These are phyloP conservation scores for Claviceps africana DNA, from an alignment of 2,329 filamentous ascomycete species.

Conservation along the genomic window DNA sequence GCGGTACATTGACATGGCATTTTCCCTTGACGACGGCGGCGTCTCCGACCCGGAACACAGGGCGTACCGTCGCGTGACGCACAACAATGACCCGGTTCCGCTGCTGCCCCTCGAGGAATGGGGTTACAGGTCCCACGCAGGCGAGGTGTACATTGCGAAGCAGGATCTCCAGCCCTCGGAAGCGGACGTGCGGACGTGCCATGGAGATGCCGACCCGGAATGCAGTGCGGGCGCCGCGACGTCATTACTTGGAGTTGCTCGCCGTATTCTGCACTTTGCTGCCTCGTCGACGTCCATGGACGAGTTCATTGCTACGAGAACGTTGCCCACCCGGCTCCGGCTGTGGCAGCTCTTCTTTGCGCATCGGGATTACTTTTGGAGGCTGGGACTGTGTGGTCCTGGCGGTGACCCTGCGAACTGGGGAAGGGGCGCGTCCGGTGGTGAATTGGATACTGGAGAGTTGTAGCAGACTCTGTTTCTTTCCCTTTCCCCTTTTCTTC, in stretches of 20 bases:
- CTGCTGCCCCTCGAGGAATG: slow-evolving; percentile 75
- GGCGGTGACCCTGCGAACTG: slow-evolving; percentile 59
- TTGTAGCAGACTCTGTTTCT: neutral
- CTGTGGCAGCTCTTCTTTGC: slow-evolving; percentile 91
- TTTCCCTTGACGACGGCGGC: slow-evolving; percentile 26
- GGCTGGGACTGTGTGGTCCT: slow-evolving; percentile 77
- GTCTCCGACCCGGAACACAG: slow-evolving; percentile 19
- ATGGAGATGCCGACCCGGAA: slow-evolving; percentile 52
- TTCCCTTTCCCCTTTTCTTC: too few relatives aligned
- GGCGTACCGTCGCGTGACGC: slow-evolving; percentile 66
- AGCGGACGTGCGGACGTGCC: slow-evolving; percentile 56
- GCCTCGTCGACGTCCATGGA: slow-evolving; percentile 12
- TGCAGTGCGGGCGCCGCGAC: slow-evolving; percentile 54
- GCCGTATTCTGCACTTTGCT: slow-evolving; percentile 13
- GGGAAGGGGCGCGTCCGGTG: slow-evolving; percentile 23
- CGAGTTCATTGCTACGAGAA: slow-evolving; percentile 22
- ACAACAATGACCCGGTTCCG: slow-evolving; percentile 76
- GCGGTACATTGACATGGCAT: slow-evolving; percentile 39
- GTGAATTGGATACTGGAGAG: slow-evolving; percentile 4
- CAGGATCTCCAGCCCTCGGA: slow-evolving; percentile 51
- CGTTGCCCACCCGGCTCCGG: slow-evolving; percentile 47
- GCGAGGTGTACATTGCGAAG: slow-evolving; percentile 77
- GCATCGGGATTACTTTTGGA: slow-evolving; percentile 94
- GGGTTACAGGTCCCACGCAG: slow-evolving; percentile 74
- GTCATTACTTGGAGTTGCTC: slow-evolving; percentile 15